These are phyloP conservation scores for Pyrenophora graminea DNA, from an alignment of 2,329 filamentous ascomycete genomes.

Conservation along the genomic window DNA sequence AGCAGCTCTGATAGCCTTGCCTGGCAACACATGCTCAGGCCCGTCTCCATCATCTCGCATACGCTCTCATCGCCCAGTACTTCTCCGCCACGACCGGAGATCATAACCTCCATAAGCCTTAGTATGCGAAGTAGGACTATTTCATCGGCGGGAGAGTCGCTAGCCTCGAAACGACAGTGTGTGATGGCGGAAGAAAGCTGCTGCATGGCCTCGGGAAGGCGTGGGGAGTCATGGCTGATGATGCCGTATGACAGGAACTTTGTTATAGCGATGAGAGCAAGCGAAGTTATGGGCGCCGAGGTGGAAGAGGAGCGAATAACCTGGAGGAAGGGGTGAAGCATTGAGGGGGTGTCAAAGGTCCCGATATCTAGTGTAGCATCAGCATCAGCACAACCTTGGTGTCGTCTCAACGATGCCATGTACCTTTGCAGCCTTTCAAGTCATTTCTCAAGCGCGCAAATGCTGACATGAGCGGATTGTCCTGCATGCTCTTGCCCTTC, in stretches of 20 bases:
- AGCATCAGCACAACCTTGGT: conserved; percentile 21
- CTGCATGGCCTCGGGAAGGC: conserved; percentile 90
- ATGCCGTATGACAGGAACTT: conserved; percentile 98
- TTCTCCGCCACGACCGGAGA: conserved; percentile 88
- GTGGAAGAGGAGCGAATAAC: conserved; percentile 96
- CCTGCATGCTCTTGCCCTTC: conserved; percentile 95
- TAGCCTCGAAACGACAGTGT: conserved; percentile 96
- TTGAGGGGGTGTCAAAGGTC: conserved; percentile 82
- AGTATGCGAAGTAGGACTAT: conserved; percentile 92
- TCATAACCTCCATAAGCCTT: conserved; percentile 98
- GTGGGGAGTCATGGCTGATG: conserved; percentile 80
- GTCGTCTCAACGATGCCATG: conserved; percentile 12
- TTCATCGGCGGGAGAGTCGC: conserved; percentile 91
- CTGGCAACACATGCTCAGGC: conserved; percentile 95
- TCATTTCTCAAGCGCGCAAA: conserved; percentile 90
- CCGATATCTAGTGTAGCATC: conserved; percentile 68
- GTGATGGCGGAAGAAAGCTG: conserved; percentile 92
- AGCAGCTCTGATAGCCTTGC: conserved; percentile 87
- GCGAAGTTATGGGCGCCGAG: conserved; percentile 91
- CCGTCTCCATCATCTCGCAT: conserved; percentile 99
- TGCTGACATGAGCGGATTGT: conserved; percentile 93
- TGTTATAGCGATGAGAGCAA: conserved; percentile 88
- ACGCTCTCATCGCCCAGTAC: conserved; percentile 97
- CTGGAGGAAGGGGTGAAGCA: conserved; percentile 92
- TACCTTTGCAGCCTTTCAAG: conserved; percentile 81